Evolutionary conservation across 768 basidiomycete genomes (phyloP), one percentile per base, ranked within the genome.

Genomic region (Floccularia luteovirens): DNA sequence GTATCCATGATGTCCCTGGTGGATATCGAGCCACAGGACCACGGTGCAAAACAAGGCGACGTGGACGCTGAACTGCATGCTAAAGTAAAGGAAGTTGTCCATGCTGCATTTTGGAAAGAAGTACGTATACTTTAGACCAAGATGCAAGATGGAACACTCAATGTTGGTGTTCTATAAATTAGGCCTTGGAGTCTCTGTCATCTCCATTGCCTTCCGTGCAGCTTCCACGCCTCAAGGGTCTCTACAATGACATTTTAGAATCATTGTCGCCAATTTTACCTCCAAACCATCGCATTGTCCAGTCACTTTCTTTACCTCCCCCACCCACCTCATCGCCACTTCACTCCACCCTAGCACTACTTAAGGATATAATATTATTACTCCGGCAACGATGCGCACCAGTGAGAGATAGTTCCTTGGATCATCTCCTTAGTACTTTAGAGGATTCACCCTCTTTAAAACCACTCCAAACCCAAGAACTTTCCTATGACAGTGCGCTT

Each of bases 101-200:
- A 82, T 53, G 63, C 61, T 36, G 82, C 79, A 3, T 88, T 88
- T 54, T 88, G 84, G 84, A 75, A 78, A 30, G 74, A 82, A 69
- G 84, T 85, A 48, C 51, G 69, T 49, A 21, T 5, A 14, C 17
- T 36, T 22, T 16, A 13, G 16, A 19, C 16, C 32, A 20, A 22
- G 31, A 25, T 32, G 6, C 13, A 31, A 30, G 24, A 7, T 24
- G 1, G 11, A 5, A 21, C 34, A 22, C 16, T 23, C n/a, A 12
- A n/a, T 19, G 2, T 31, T 28, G 22, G 34, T 23, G 4, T 24
- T 30, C 22, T 36, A 16, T 10, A 33, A 4, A 38, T 14, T 49
- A 87, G 84, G 82, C 75, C 1, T 46, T 70, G 7, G 63, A 71
- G 41, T 54, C 69, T 1, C 64, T 88, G 5, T 78, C 79, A 2